A percentile compares a stretch with the other conserved stretches of the same genome.
phyloP scores from a whole-genome alignment of 768 basidiomycete species.

The Chalciporus sphaerocephalus region DNA sequence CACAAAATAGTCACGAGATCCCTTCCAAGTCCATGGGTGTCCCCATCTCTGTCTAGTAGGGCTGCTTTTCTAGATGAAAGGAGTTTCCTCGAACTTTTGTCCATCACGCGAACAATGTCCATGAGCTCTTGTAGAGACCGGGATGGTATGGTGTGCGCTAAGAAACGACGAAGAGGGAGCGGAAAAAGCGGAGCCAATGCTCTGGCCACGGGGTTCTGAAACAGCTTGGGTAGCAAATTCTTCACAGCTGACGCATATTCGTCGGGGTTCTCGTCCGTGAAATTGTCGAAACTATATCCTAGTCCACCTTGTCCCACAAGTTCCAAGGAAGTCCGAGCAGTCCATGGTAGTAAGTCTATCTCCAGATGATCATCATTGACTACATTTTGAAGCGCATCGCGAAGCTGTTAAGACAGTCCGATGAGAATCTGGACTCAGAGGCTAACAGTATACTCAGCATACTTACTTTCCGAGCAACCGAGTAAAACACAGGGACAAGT shows the following conservation, averaged over 20 bases:
- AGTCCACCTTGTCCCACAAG: conserved; percentile 4
- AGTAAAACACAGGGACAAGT: conserved; percentile 2
- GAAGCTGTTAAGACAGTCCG: not conserved
- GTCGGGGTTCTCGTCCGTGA: conserved; percentile 1
- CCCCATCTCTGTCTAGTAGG: not conserved
- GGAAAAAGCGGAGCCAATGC: conserved; percentile 1
- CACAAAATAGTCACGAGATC: conserved; percentile 2
- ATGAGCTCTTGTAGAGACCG: not conserved
- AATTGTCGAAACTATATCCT: conserved; percentile 7
- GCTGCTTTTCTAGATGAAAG: conserved; percentile 1
- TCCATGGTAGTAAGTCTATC: conserved; percentile 3
- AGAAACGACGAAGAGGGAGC: conserved; percentile 1
- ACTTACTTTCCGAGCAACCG: not conserved
- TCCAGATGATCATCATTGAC: not conserved
- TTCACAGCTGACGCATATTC: conserved; percentile 4
- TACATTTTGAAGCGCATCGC: not conserved
- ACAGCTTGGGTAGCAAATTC: conserved; percentile 1
- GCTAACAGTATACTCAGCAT: too few relatives aligned
- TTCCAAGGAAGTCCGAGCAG: conserved; percentile 1
- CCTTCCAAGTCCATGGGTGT: not conserved
- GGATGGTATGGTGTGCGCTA: not conserved
- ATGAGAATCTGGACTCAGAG: too few relatives aligned
- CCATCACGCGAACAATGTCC: not conserved
- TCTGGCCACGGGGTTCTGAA: not conserved
- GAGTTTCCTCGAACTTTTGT: conserved; percentile 1